Conservation (phyloP, 2,329 filamentous ascomycete genomes). For the Colletotrichum incanum region DNA sequence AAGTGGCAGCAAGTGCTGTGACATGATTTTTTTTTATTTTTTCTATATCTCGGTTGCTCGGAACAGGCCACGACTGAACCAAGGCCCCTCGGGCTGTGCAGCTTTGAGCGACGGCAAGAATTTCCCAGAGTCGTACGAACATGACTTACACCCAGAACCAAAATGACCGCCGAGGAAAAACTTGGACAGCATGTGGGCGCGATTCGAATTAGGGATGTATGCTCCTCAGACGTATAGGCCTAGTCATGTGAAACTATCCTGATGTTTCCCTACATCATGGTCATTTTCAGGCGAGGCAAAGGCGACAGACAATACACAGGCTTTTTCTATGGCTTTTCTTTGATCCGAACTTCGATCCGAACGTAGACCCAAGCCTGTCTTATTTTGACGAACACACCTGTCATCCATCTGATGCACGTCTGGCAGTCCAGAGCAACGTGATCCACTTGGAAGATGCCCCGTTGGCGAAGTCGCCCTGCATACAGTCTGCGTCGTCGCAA, state of each 20-base stretch:
- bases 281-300: slow-evolving; percentile 17
- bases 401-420: slow-evolving; percentile 2
- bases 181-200: background rate
- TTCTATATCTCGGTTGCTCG: no score
- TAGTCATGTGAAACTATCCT: background rate
- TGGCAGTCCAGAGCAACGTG: background rate
- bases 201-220: background rate
- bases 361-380: slow-evolving; percentile 1
- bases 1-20: background rate
- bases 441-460: background rate
- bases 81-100: background rate
- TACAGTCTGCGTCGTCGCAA: background rate
- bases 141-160: slow-evolving; percentile 1
- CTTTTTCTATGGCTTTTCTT: background rate
- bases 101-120: background rate
- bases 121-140: background rate
- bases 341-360: slow-evolving; percentile 15
- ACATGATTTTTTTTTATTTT: no score
- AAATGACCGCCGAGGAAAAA: background rate
- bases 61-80: background rate
- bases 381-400: background rate
- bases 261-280: slow-evolving; percentile 2
- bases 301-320: background rate
- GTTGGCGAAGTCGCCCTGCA: slow-evolving; percentile 8
- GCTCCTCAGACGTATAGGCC: background rate